phyloP scores from a whole-genome alignment of 1,284 basidiomycete species.

The Ganoderma lingzhi region DNA sequence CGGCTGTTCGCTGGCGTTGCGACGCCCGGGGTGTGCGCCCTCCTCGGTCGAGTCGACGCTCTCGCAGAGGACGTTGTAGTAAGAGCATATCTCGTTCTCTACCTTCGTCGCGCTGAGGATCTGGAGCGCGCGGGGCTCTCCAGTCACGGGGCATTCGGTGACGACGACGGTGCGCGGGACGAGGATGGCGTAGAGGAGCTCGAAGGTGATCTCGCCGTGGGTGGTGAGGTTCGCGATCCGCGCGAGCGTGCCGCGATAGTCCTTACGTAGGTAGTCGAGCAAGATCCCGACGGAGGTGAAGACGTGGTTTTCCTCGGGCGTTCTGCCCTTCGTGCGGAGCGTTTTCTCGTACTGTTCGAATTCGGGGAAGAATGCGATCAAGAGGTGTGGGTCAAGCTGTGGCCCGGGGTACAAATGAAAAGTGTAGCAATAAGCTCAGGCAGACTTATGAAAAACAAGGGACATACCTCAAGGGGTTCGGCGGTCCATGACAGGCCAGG shows the following conservation, averaged over 20 bases:
- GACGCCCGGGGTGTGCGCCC: constrained; percentile 19
- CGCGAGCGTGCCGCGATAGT: constrained; percentile 55
- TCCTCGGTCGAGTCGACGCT: constrained; percentile 57
- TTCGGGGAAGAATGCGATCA: constrained; percentile 58
- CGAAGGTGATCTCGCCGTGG: constrained; percentile 62
- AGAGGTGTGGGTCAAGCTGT: constrained; percentile 59
- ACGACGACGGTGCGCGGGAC: constrained; percentile 26
- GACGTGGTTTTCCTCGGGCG: constrained; percentile 49
- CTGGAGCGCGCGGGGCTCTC: constrained; percentile 54
- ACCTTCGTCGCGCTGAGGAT: constrained; percentile 47
- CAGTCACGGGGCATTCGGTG: constrained; percentile 35
- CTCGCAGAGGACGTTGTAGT: constrained; percentile 53
- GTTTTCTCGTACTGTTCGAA: constrained; percentile 53
- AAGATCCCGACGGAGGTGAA: constrained; percentile 48
- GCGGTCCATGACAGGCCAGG: constrained; percentile 65
- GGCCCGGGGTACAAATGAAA: neutral
- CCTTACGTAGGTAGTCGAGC: constrained; percentile 52
- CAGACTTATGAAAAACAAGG: neutral
- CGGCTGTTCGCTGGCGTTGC: neutral
- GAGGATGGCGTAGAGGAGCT: constrained; percentile 50
- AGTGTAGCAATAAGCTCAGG: constrained; percentile 3
- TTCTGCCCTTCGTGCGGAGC: constrained; percentile 46
- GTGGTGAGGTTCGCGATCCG: constrained; percentile 54
- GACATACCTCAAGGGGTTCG: constrained; percentile 56
- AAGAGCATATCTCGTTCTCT: constrained; percentile 36